Evolutionary conservation across 345 rosid species (phyloP).

Genomic region (Eucalyptus cloeziana): DNA sequence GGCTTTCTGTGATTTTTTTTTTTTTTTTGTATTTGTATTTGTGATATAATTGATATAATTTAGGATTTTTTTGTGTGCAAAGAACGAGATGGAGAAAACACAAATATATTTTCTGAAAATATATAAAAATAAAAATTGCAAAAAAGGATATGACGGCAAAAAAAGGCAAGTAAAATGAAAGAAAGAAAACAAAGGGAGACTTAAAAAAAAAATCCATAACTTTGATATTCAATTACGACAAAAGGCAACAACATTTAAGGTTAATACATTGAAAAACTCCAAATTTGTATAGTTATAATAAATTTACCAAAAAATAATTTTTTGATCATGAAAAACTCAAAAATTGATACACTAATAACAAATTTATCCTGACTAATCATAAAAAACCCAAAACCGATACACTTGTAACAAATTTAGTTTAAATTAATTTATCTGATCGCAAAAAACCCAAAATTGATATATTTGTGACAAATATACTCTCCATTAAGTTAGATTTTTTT

Average conservation of each 20-base stretch:
- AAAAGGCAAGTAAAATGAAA: not conserved
- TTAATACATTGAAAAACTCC: accelerated
- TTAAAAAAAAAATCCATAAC: too few relatives aligned
- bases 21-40: too few relatives aligned
- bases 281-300: accelerated
- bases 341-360: accelerated
- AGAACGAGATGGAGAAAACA: not conserved
- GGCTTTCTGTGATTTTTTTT: too few relatives aligned
- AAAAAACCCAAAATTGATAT: accelerated
- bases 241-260: not conserved
- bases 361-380: accelerated
- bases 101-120: not conserved
- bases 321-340: accelerated
- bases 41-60: too few relatives aligned
- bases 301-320: accelerated
- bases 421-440: too few relatives aligned
- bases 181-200: not conserved
- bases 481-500: accelerated
- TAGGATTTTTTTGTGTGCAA: too few relatives aligned
- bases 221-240: not conserved
- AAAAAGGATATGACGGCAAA: not conserved
- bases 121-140: not conserved
- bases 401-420: accelerated
- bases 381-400: accelerated
- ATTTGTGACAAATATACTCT: too few relatives aligned